Conservation (phyloP, 768 basidiomycete species). For the Rhodotorula babjevae region DNA sequence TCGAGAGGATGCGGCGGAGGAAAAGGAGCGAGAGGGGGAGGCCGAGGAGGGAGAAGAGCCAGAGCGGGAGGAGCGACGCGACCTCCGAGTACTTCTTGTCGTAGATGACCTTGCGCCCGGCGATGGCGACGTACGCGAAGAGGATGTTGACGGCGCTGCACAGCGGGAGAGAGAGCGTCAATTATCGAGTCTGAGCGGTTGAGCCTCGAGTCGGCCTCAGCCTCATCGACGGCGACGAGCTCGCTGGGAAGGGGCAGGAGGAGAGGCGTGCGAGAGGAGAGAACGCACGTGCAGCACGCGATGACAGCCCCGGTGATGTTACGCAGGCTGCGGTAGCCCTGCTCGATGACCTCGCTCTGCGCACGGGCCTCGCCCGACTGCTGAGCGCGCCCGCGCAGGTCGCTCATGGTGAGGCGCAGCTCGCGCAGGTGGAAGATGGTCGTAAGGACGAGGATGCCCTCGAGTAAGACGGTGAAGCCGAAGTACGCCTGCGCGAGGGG, state of each 20-base stretch:
- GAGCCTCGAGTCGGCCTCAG: no score
- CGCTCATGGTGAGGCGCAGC: slow-evolving; percentile 23
- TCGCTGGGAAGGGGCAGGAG: no score
- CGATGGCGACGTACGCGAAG: slow-evolving; percentile 8
- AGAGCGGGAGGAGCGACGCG: slow-evolving; percentile 10
- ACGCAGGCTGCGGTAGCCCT: slow-evolving; percentile 6
- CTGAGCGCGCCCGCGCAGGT: slow-evolving; percentile 1
- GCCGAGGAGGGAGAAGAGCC: slow-evolving; percentile 19
- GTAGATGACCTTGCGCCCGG: slow-evolving; percentile 14
- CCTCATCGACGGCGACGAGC: neutral
- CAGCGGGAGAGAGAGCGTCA: neutral
- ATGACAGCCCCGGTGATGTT: neutral
- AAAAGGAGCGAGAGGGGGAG: slow-evolving; percentile 11
- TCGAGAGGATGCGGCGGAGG: slow-evolving; percentile 7
- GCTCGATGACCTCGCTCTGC: slow-evolving; percentile 15
- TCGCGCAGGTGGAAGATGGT: slow-evolving; percentile 18
- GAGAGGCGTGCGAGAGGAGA: no score
- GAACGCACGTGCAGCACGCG: neutral
- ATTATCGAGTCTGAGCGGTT: neutral
- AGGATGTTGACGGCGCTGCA: slow-evolving; percentile 17
- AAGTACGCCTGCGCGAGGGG: slow-evolving; percentile 1
- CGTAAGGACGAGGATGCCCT: neutral
- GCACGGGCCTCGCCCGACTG: slow-evolving; percentile 1
- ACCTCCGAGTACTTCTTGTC: neutral
- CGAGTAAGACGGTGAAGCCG: neutral